Percentiles rank a stretch among this genome's conserved stretches.
These are phyloP conservation scores for Ceratocystis variospora DNA, from an alignment of 2,329 filamentous ascomycete genomes.

Conservation along the genomic window DNA sequence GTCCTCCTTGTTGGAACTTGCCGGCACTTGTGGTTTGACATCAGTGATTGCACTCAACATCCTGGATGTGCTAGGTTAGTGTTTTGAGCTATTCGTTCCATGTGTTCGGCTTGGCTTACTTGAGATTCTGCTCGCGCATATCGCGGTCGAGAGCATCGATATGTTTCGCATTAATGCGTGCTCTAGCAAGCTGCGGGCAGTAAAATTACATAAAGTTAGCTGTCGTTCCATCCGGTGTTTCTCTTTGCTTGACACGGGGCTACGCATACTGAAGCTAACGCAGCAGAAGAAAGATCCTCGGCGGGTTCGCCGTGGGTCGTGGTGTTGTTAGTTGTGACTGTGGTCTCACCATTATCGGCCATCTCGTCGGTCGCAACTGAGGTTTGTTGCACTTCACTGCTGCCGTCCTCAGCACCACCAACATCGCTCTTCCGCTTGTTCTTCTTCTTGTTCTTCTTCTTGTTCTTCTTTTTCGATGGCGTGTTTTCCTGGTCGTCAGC, in stretches of 20 bases:
- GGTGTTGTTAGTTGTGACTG: slow-evolving; percentile 21
- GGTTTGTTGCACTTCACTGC: slow-evolving; percentile 13
- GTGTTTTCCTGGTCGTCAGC: slow-evolving; percentile 5
- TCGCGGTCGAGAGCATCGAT: slow-evolving; percentile 42
- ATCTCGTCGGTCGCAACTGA: slow-evolving; percentile 21
- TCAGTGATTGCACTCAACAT: slow-evolving; percentile 16
- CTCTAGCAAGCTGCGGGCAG: slow-evolving; percentile 22
- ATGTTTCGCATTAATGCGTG: slow-evolving; percentile 33
- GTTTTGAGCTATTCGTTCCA: neutral
- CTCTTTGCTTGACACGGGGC: neutral
- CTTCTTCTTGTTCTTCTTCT: slow-evolving; percentile 17
- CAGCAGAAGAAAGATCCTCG: slow-evolving; percentile 49
- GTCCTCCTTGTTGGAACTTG: slow-evolving; percentile 12
- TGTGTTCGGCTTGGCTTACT: slow-evolving; percentile 23
- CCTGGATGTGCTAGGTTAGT: neutral
- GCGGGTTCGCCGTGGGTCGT: slow-evolving; percentile 31
- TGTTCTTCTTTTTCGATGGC: slow-evolving; percentile 16
- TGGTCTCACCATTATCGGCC: slow-evolving; percentile 17
- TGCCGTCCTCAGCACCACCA: slow-evolving; percentile 22
- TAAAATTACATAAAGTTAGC: neutral
- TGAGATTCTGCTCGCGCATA: slow-evolving; percentile 41
- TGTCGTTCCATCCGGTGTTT: neutral
- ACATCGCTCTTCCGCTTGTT: slow-evolving; percentile 18
- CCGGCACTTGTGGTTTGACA: slow-evolving; percentile 16
- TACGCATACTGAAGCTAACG: slow-evolving; percentile 51